Percentiles rank a stretch among this genome's conserved stretches.
Evolutionary conservation across 2,329 filamentous ascomycete species (phyloP).

Genomic region (Colletotrichum incanum): DNA sequence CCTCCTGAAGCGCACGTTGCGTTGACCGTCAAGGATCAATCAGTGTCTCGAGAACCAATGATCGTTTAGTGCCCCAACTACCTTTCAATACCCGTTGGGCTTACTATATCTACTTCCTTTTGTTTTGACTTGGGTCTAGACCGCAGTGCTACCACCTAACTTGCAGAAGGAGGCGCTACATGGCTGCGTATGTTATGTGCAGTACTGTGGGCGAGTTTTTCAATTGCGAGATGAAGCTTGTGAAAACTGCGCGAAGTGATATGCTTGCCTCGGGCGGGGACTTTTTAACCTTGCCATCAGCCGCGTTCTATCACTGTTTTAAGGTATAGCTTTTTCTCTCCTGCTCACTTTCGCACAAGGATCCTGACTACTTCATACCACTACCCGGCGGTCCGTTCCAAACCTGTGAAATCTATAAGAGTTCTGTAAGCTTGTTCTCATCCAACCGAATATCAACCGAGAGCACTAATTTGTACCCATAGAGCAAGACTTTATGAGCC

Average conservation of each 20-base stretch:
- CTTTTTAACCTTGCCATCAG: neutral
- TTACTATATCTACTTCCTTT: neutral
- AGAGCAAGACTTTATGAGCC: neutral
- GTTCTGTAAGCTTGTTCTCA: neutral
- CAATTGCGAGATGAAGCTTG: neutral
- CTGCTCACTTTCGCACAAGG: neutral
- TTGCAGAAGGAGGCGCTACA: neutral
- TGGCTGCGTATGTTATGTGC: neutral
- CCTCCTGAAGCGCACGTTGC: neutral
- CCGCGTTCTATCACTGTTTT: neutral
- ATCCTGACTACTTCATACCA: neutral
- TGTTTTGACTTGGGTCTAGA: neutral
- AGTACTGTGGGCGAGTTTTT: neutral
- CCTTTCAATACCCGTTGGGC: neutral
- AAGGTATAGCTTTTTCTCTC: neutral
- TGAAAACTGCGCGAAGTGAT: neutral
- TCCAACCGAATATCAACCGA: neutral
- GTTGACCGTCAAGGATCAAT: no score
- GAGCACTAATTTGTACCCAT: neutral
- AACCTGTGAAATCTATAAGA: no score
- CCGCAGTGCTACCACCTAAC: neutral
- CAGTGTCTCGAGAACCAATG: neutral
- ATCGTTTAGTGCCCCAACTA: neutral
- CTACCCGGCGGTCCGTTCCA: neutral
- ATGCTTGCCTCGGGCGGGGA: neutral